These are phyloP conservation scores for Grosmannia serpens DNA, from an alignment of 2,329 filamentous ascomycete species.

Conservation along the genomic window DNA sequence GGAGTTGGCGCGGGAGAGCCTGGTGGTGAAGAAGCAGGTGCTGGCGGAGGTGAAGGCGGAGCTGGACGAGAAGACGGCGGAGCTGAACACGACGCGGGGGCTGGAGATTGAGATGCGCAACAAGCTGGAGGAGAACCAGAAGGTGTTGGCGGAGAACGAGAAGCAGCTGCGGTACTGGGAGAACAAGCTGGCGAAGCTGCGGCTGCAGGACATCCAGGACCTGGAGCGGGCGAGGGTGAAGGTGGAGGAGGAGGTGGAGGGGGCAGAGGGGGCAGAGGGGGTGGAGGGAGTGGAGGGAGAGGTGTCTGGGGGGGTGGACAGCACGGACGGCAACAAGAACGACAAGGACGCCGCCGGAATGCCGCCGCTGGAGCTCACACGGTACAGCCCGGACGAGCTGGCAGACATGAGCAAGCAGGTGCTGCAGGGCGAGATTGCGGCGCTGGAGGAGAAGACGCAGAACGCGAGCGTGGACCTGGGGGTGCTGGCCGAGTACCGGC, in stretches of 20 bases:
- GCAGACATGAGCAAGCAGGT: constrained; percentile 52
- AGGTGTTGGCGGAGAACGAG: constrained; percentile 75
- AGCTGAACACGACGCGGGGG: constrained; percentile 80
- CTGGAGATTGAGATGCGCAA: constrained; percentile 97
- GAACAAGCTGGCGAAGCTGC: constrained; percentile 76
- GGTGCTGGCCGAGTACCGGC: constrained; percentile 42
- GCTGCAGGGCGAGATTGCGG: constrained; percentile 50
- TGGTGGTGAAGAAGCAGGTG: constrained; percentile 70
- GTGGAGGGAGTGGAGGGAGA: constrained; percentile 12
- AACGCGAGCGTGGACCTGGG: constrained; percentile 80
- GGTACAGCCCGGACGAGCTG: constrained; percentile 63
- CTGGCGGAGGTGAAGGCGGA: constrained; percentile 70
- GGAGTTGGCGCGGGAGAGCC: constrained; percentile 69
- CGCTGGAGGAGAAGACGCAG: constrained; percentile 59
- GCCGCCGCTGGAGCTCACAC: constrained; percentile 46
- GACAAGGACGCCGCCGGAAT: constrained; percentile 6
- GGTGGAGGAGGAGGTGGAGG: constrained; percentile 6
- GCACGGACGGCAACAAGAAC: background rate
- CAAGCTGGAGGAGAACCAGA: constrained; percentile 93
- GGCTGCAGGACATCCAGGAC: constrained; percentile 69
- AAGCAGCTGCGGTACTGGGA: constrained; percentile 77
- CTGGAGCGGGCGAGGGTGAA: constrained; percentile 31
- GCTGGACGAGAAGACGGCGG: constrained; percentile 72
- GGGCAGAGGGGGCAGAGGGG: constrained; percentile 8
- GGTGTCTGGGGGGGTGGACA: too few relatives aligned